Evolutionary conservation across 352 stramenopile species (phyloP).

Genomic region (Globisporangium heterothallicum): DNA sequence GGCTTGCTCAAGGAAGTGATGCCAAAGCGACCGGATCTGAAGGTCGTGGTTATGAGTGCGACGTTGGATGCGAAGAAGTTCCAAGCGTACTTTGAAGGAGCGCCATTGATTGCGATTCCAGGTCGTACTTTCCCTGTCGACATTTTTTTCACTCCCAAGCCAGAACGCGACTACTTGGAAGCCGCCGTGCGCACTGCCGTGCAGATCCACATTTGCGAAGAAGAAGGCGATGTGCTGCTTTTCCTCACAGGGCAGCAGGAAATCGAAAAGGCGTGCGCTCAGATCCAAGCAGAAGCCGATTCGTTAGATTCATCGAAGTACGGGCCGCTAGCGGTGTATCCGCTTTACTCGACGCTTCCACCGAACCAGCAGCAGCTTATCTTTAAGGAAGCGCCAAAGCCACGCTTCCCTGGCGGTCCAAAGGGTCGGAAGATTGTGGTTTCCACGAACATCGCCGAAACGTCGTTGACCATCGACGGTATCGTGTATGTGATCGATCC

Average conservation of each 20-base stretch:
- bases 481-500: slow-evolving; percentile 99
- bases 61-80: slow-evolving; percentile 98
- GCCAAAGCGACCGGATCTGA: slow-evolving; percentile 91
- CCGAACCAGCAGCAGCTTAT: slow-evolving; percentile 99
- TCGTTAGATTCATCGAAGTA: slow-evolving; percentile 92
- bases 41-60: slow-evolving; percentile 98
- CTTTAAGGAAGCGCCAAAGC: slow-evolving; percentile 96
- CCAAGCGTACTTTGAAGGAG: slow-evolving; percentile 92
- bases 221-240: slow-evolving; percentile 96
- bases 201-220: slow-evolving; percentile 98
- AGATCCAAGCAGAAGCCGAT: slow-evolving; percentile 85
- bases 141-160: slow-evolving; percentile 97
- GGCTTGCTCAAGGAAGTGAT: slow-evolving; percentile 97
- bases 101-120: slow-evolving; percentile 92
- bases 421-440: slow-evolving; percentile 97
- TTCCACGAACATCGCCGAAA: slow-evolving; percentile 99
- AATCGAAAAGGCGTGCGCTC: slow-evolving; percentile 96
- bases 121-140: slow-evolving; percentile 98
- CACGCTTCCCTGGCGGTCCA: slow-evolving; percentile 70
- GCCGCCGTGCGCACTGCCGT: slow-evolving; percentile 77
- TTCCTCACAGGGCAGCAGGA: slow-evolving; percentile 99
- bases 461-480: slow-evolving; percentile 99
- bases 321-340: slow-evolving; percentile 89
- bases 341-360: slow-evolving; percentile 98
- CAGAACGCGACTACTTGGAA: slow-evolving; percentile 98